Evolutionary conservation across 257 asterid genomes (phyloP).

Genomic region (Forsythia viridissima): DNA sequence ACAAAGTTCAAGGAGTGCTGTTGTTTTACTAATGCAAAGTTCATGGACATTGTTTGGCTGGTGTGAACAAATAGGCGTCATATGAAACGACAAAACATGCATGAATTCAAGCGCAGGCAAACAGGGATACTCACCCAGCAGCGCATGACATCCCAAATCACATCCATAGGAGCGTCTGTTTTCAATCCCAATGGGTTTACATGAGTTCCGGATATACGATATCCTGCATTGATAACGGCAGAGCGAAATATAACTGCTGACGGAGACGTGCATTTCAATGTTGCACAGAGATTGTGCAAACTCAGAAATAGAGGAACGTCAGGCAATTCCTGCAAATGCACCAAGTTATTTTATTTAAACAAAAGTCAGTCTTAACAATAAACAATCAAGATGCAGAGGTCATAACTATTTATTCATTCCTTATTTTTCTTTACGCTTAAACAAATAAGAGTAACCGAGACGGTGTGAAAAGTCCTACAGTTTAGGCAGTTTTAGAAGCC

Average conservation of each 20-base stretch:
- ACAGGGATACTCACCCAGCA: conserved; percentile 71
- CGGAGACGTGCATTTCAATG: conserved; percentile 93
- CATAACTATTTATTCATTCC: too few relatives aligned
- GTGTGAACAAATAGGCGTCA: neutral
- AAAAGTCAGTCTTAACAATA: neutral
- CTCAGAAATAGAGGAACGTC: conserved; percentile 93
- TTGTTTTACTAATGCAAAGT: neutral
- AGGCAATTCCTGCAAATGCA: conserved; percentile 69
- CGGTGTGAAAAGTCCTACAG: neutral
- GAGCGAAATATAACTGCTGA: conserved; percentile 94
- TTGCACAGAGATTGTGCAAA: conserved; percentile 87
- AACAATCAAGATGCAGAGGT: neutral
- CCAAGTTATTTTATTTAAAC: neutral
- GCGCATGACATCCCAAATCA: conserved; percentile 98
- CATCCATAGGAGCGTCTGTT: conserved; percentile 97
- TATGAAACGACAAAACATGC: neutral
- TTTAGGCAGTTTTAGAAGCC: neutral
- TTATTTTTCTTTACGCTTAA: neutral
- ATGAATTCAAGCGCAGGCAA: neutral
- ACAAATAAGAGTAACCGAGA: neutral
- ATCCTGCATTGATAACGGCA: conserved; percentile 95
- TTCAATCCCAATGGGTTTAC: conserved; percentile 87
- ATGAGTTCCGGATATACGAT: conserved; percentile 93
- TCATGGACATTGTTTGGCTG: neutral
- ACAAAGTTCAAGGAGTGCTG: neutral